Base-by-base conservation (phyloP, 139 green algal species). In the Chlamydomonas sp. region DNA sequence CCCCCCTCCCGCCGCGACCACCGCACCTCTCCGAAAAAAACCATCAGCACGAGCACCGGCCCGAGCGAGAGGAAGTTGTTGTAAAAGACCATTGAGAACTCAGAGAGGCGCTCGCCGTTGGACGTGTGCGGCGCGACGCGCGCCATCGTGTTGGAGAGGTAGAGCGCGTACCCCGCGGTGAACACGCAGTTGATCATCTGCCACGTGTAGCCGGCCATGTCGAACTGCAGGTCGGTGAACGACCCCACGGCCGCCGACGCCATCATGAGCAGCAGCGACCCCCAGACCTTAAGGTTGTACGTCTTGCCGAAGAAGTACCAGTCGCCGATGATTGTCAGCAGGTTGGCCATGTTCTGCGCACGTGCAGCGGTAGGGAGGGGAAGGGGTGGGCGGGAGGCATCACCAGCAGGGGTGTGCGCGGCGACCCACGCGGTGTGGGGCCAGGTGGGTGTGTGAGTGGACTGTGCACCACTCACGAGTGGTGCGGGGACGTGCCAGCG, bases 301-400 rank as follows among this genome's bases (percentile, higher is more conserved):
- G n/a, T n/a, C 24, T 79, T 82, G 5, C 81, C 77, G 65, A 90
- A 96, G 33, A 96, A 75, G 2, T 83, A 71, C 37, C 85, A 91
- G 69, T 96, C 91, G 0, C 89, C 90, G 4, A 31, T 24, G 2
- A 96, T 90, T 5, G 81, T 88, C 68, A 96, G 80, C 30, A 96
- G 35, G 76, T 96, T 96, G 34, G 89, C 90, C 10, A 93, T 68
- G 78, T 97, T 97, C 68, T 97, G 2, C 97, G 81, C 30, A 97
- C 84, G n/a, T n/a, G n/a, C n/a, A n/a, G n/a, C n/a, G n/a, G n/a
- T n/a, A n/a, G n/a, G n/a, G n/a, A n/a, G n/a, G n/a, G n/a, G n/a
- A n/a, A n/a, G n/a, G n/a, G n/a, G n/a, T n/a, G n/a, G n/a, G n/a
- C n/a, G n/a, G n/a, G n/a, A n/a, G n/a, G n/a, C n/a, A n/a, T n/a